Evolutionary conservation across 768 basidiomycete species (phyloP).

Genomic region (Kwoniella europaea): DNA sequence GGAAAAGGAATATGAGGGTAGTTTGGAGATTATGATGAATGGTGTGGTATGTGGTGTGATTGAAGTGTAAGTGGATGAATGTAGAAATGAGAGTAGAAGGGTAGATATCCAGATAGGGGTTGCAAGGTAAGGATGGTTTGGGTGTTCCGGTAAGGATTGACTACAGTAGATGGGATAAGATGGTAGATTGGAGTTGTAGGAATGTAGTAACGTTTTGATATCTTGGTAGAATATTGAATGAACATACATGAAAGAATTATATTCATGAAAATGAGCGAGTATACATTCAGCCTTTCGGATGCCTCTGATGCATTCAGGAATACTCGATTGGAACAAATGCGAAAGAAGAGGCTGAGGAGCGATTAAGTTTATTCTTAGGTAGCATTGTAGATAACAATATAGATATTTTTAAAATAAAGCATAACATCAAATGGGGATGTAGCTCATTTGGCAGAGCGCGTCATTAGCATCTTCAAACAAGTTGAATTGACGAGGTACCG

Average conservation of each 20-base stretch:
- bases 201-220: no score
- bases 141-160: no score
- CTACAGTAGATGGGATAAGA: no score
- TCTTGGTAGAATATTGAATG: no score
- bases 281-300: no score
- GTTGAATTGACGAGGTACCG: conserved; percentile 28
- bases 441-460: conserved; percentile 34
- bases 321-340: no score
- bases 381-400: background rate
- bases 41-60: conserved; percentile 51
- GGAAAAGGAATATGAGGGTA: conserved; percentile 61
- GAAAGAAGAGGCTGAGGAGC: no score
- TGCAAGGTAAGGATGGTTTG: background rate
- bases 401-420: background rate
- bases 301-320: no score
- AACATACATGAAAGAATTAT: no score
- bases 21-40: conserved; percentile 51
- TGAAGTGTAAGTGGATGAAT: conserved; percentile 30
- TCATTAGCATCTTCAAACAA: conserved; percentile 22
- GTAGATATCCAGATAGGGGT: background rate
- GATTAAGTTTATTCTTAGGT: no score
- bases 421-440: conserved; percentile 21
- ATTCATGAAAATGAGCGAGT: no score
- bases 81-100: background rate
- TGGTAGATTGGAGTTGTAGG: no score